Base-by-base conservation (phyloP, 2,329 filamentous ascomycete species). In the Apiospora rasikravindrae region DNA sequence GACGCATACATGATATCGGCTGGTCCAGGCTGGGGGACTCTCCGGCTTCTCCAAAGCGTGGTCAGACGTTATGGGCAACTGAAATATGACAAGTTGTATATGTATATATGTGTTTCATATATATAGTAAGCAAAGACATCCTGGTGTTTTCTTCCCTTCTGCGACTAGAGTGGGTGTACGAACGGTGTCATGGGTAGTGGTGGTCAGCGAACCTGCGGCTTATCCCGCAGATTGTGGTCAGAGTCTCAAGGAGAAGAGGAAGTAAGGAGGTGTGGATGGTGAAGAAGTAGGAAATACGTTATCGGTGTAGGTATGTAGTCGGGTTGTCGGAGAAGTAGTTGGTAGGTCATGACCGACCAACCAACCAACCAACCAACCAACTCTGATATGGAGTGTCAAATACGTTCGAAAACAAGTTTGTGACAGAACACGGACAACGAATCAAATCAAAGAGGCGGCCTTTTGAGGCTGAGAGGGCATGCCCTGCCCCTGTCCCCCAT, bases 121-220 rank as follows among this genome's bases (percentile, higher is more conserved):
- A 64, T 37, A 64, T 64, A 64, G 19, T 29, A 64, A 40, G 22
- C 7, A 64, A 19, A 24, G 7, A n/a, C 16, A 4, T 7, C 10
- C 10, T 24, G 45, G 45, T n/a, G 33, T 64, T 8, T 40, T 6
- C 19, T 64, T 16, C 8, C 40, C 19, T 40, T 40, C 14, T n/a
- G n/a, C n/a, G n/a, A n/a, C n/a, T n/a, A n/a, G n/a, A n/a, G n/a
- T n/a, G n/a, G n/a, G n/a, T n/a, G n/a, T n/a, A n/a, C n/a, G n/a
- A n/a, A 4, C 0, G 29, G 29, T 37, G 19, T 13, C 19, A 61
- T 37, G 53, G 19, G 22, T 37, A n/a, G 33, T 40, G 57, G 57
- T 64, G 57, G 57, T 64, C 57, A 64, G 57, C 29, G 45, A 64
- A n/a, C 57, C 57, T 40, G 57, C 33, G 57, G 57, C 22, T 6